Base-by-base conservation (phyloP, 2,329 filamentous ascomycete genomes). In the Myriosclerotinia scirpicola region DNA sequence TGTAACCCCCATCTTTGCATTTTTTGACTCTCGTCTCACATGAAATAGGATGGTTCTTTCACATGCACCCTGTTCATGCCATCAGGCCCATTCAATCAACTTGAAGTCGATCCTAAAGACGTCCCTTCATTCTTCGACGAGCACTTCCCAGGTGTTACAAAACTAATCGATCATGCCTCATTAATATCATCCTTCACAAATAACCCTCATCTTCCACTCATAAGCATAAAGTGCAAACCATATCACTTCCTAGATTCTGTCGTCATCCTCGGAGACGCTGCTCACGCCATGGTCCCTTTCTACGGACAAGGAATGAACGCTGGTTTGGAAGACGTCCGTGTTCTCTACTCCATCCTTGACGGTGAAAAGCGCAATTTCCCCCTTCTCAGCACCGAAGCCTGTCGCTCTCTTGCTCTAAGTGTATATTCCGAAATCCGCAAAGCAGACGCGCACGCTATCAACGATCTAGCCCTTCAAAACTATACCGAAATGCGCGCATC, bases 271-370 rank as follows among this genome's bases (percentile, higher is more conserved):
- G 95, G 95, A 67, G 95, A 99, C 76, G 93, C 95, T 9, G 93
- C 95, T 0, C 95, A 99, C 77, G 95, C 96, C 67, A 97, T 99
- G 89, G 93, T 99, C 0, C 95, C 95, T 0, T 99, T 99, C 79
- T 99, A 98, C 77, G 95, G 95, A 0, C 95, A 99, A 78, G 95
- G 95, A 48, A 96, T 99, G 88, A 99, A 99, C 75, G 91, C 95
- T 0, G 95, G 95, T 0, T 86, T 99, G 53, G 95, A 99, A 80
- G 94, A 97, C 74, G 93, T 99, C 15, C 88, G 90, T 9, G 88
- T 96, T 6, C 85, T 99, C 0, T 99, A 97, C 78, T 86, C 88
- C 0, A 83, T 90, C 54, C 82, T 98, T 1, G 93, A 97, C 78
- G 85, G 50, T 75, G 75, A 78, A 22, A 74, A 3, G 22, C 63